phyloP scores from a whole-genome alignment of 2,329 filamentous ascomycete species.

The Hypoxylon sp. region DNA sequence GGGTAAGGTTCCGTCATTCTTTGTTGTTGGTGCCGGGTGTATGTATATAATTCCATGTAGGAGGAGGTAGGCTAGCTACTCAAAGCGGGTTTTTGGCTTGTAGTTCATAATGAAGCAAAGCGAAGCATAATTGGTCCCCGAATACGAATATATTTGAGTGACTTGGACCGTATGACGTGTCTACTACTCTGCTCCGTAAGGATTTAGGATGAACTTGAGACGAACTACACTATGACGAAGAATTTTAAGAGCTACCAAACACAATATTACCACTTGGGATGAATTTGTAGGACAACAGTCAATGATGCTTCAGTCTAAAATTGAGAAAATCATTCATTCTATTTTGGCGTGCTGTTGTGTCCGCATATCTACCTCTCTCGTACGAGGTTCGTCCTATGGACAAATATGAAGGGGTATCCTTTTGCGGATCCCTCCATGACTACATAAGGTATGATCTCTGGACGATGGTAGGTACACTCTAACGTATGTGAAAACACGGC shows the following conservation, averaged over 20 bases:
- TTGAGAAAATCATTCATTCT: slow-evolving; percentile 7
- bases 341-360: background rate
- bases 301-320: background rate
- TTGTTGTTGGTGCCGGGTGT: background rate
- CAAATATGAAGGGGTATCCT: background rate
- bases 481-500: background rate
- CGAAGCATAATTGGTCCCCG: background rate
- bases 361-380: background rate
- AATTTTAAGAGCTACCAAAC: background rate
- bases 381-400: background rate
- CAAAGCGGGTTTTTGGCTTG: background rate
- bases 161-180: background rate
- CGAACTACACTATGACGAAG: background rate
- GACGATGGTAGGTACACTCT: background rate
- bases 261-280: background rate
- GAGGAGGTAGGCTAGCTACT: too few species aligned
- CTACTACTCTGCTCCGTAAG: too few species aligned
- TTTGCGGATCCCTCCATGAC: background rate
- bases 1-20: background rate
- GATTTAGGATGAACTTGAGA: too few species aligned
- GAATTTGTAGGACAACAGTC: background rate
- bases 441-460: background rate
- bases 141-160: background rate
- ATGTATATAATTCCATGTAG: background rate
- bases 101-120: background rate